Conservation (phyloP, 305 asterid species). For the Rubia balearica region DNA sequence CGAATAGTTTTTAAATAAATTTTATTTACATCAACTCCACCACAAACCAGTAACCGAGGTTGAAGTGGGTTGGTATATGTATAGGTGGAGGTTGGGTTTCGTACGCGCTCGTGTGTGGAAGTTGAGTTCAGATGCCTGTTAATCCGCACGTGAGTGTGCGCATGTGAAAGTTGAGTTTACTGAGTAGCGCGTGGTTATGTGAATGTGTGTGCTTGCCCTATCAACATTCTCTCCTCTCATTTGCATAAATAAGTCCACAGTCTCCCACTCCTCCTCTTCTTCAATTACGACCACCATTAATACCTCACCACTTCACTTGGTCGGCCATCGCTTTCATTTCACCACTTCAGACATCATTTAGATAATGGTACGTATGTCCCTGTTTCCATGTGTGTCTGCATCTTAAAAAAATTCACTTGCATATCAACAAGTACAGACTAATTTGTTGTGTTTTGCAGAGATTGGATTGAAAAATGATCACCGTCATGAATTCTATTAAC, state of each 20-base stretch:
- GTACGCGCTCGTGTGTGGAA: too few species aligned
- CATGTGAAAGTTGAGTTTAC: slow-evolving; percentile 22
- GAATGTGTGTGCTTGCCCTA: slow-evolving; percentile 37
- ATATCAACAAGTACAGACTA: background rate
- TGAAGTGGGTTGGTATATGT: too few species aligned
- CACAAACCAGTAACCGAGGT: too few species aligned
- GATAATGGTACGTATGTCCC: slow-evolving; percentile 6
- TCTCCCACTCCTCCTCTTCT: slow-evolving; percentile 4
- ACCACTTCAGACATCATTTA: slow-evolving; percentile 13
- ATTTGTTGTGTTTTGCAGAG: slow-evolving; percentile 7
- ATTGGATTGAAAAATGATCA: slow-evolving; percentile 36
- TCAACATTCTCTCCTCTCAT: slow-evolving; percentile 21
- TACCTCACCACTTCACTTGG: background rate
- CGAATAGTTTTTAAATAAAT: too few species aligned
- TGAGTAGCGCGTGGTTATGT: background rate
- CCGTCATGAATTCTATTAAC: slow-evolving; percentile 44
- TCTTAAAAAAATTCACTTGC: background rate
- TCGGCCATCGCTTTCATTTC: slow-evolving; percentile 12
- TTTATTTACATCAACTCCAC: too few species aligned
- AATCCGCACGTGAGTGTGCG: background rate
- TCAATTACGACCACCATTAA: slow-evolving; percentile 1
- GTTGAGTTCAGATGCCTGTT: too few species aligned
- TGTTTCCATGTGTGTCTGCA: background rate
- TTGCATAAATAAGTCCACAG: slow-evolving; percentile 19
- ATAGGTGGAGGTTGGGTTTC: too few species aligned